phyloP scores from a whole-genome alignment of 495 filamentous ascomycete species.

The Aspergillus coremiiformis region DNA sequence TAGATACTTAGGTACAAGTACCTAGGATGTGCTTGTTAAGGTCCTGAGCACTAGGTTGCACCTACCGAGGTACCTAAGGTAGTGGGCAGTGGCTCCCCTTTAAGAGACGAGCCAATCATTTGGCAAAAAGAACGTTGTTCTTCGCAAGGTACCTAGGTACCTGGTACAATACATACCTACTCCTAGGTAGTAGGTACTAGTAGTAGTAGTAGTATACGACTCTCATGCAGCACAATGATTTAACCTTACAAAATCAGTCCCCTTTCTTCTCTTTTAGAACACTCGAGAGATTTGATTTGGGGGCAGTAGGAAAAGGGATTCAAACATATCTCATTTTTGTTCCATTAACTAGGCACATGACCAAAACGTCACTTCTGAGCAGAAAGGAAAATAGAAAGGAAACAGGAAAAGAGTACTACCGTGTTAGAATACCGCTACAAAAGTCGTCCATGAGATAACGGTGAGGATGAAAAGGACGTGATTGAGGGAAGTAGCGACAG shows the following conservation, averaged over 20 bases:
- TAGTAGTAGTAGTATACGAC: too few species aligned
- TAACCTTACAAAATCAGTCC: background rate
- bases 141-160: background rate
- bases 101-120: background rate
- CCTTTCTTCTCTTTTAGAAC: background rate
- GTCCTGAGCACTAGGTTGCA: background rate
- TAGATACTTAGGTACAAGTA: too few species aligned
- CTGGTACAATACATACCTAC: too few species aligned
- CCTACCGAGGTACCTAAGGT: background rate
- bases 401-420: background rate
- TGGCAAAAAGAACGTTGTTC: background rate
- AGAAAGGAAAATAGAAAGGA: conserved; percentile 7
- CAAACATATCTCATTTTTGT: conserved; percentile 26
- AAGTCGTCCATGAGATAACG: background rate
- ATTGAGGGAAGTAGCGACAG: background rate
- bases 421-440: background rate
- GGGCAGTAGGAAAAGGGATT: background rate
- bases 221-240: background rate
- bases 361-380: conserved; percentile 19
- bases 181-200: too few species aligned
- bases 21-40: too few species aligned
- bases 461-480: background rate
- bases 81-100: background rate
- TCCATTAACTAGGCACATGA: conserved; percentile 32
- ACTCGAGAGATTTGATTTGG: too few species aligned